Evolutionary conservation across 495 filamentous ascomycete genomes (phyloP).

Genomic region (Aspergillus conjunctus): DNA sequence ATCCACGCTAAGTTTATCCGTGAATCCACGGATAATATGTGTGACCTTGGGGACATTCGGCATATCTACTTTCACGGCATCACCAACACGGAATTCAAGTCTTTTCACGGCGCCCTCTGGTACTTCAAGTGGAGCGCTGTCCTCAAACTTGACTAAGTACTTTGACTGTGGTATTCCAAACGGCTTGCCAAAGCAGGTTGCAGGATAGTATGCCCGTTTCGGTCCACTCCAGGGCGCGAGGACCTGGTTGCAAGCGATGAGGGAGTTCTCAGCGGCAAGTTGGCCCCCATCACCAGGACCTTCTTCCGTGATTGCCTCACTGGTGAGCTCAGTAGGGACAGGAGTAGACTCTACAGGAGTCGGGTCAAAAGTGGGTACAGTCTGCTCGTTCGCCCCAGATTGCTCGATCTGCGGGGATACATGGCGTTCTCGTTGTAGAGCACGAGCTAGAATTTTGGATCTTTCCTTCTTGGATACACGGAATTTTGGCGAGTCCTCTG

Average conservation of each 20-base stretch:
- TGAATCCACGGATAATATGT: conserved; percentile 49
- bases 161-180: conserved; percentile 40
- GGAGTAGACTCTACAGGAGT: conserved; percentile 11
- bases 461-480: conserved; percentile 32
- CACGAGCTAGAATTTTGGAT: conserved; percentile 15
- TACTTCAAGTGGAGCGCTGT: conserved; percentile 46
- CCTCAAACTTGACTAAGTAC: conserved; percentile 52
- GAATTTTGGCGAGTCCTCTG: conserved; percentile 39
- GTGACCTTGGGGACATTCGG: conserved; percentile 47
- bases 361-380: conserved; percentile 17
- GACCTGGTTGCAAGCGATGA: conserved; percentile 50
- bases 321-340: conserved; percentile 15
- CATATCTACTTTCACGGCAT: conserved; percentile 56
- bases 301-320: background rate
- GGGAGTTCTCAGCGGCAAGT: conserved; percentile 11
- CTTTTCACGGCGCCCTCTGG: conserved; percentile 46
- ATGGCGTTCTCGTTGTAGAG: conserved; percentile 20
- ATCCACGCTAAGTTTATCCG: conserved; percentile 40
- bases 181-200: conserved; percentile 49
- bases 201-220: conserved; percentile 53
- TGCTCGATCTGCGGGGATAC: conserved; percentile 6
- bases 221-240: conserved; percentile 54
- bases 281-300: conserved; percentile 2
- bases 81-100: conserved; percentile 51
- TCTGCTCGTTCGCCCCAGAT: conserved; percentile 3